Percentiles rank a stretch among this genome's conserved stretches.
phyloP scores from a whole-genome alignment of 176 grass and related monocot genomes.

The Oryza meridionalis region DNA sequence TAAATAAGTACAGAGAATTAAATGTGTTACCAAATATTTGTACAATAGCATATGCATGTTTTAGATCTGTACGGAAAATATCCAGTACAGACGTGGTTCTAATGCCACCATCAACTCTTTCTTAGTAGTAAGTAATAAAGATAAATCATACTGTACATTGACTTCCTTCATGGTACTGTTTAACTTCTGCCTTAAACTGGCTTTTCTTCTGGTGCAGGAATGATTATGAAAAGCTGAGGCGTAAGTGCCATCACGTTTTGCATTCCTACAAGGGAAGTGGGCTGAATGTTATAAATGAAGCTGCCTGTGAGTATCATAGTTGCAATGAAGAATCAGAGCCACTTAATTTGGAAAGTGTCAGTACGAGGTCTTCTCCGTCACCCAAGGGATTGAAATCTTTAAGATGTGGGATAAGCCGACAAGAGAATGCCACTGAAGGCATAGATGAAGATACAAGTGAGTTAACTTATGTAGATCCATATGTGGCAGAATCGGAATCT shows the following conservation, averaged over 20 bases:
- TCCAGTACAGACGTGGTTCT: neutral
- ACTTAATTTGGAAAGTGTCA: constrained; percentile 50
- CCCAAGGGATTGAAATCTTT: constrained; percentile 52
- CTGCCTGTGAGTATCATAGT: constrained; percentile 46
- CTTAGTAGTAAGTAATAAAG: neutral
- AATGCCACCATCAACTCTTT: neutral
- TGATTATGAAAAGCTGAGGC: constrained; percentile 91
- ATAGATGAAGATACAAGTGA: constrained; percentile 58
- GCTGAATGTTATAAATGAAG: constrained; percentile 60
- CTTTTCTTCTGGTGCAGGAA: constrained; percentile 58
- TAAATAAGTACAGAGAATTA: neutral
- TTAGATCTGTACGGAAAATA: neutral
- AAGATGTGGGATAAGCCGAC: constrained; percentile 23
- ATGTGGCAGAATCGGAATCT: constrained; percentile 63
- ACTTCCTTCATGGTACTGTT: neutral
- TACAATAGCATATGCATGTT: neutral
- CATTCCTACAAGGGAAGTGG: constrained; percentile 60
- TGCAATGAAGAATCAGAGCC: constrained; percentile 42
- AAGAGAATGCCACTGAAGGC: constrained; percentile 35
- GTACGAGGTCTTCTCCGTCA: constrained; percentile 42
- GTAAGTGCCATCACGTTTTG: constrained; percentile 53
- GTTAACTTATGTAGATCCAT: constrained; percentile 49
- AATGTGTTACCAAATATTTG: neutral
- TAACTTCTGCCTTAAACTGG: constrained; percentile 20
- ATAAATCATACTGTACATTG: neutral